Base-by-base conservation (phyloP, 169 alveolate genomes). In the Babesia microti region DNA sequence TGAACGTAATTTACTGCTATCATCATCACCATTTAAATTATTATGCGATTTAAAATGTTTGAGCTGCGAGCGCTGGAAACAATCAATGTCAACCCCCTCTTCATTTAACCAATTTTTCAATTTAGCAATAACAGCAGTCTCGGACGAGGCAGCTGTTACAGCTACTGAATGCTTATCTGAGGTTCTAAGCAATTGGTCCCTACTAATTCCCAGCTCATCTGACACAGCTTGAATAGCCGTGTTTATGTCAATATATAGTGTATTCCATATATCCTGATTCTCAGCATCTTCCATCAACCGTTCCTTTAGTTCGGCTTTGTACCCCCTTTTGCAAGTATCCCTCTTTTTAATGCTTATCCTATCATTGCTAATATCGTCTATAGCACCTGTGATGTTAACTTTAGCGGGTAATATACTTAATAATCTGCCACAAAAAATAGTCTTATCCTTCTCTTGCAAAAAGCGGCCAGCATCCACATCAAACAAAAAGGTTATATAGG, bases 21-120 rank as follows among this genome's bases (percentile, higher is more conserved):
- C 15, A 15, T 45, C 22, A 0, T 30, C 60, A 24, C 39, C n/a
- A 9, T 28, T 6, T 5, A 18, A 41, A 21, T 41, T 63, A 4
- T 19, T 22, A 3, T 51, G 21, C 1, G 41, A 43, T 35, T 27
- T 29, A 6, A 14, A 17, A 7, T 23, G 19, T 0, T 24, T 11
- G 2, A 15, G 15, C 29, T 21, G 15, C 32, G 47, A 53, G 18
- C 28, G 21, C 30, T 59, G 47, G 65, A 88, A 84, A 12, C 83
- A 83, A 42, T 85, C 87, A 42, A 83, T 68, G 55, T 80, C 57
- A 19, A 89, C 78, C 2, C 97, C 97, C 59, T 88, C 92, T 36
- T 80, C 76, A 43, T 72, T 78, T 40, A 93, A 47, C 98, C 98
- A 93, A 41, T 83, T 88, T 57, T 88, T 91, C 39, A 95, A 87